Evolutionary conservation across 2,329 filamentous ascomycete genomes (phyloP).

Genomic region (Colletotrichum lupini): DNA sequence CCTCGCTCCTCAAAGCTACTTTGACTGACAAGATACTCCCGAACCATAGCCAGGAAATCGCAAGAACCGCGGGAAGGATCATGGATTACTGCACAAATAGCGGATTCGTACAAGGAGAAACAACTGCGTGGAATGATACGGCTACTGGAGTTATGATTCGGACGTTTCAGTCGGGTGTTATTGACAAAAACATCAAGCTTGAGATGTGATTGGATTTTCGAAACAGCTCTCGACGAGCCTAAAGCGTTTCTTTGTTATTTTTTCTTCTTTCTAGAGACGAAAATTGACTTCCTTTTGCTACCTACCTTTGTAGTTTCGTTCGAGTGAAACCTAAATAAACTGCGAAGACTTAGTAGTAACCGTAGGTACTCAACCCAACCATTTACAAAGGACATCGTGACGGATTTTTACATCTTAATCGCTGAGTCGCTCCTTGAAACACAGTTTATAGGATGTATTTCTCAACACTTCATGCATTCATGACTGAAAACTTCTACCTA

Average conservation of each 20-base stretch:
- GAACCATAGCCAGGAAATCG: background rate
- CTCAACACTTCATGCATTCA: too few species aligned
- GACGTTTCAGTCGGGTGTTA: background rate
- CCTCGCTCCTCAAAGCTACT: background rate
- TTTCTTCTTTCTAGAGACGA: background rate
- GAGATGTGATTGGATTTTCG: slow-evolving; percentile 32
- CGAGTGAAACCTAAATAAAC: background rate
- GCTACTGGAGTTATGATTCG: slow-evolving; percentile 13
- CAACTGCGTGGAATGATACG: slow-evolving; percentile 2
- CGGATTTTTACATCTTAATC: too few species aligned
- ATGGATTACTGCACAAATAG: slow-evolving; percentile 6
- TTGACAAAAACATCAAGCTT: slow-evolving; percentile 38
- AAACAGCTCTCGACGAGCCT: background rate
- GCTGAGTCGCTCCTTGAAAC: too few species aligned
- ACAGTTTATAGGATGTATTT: too few species aligned
- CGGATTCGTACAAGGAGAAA: slow-evolving; percentile 10
- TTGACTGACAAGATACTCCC: background rate
- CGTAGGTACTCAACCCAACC: too few species aligned
- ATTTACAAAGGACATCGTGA: too few species aligned
- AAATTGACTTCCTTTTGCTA: background rate
- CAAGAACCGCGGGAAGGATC: slow-evolving; percentile 5
- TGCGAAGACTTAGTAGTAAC: background rate
- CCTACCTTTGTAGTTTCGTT: background rate
- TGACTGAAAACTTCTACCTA: too few species aligned
- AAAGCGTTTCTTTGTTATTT: background rate